Base-by-base conservation (phyloP, 495 filamentous ascomycete genomes). In the Darksidea phi region DNA sequence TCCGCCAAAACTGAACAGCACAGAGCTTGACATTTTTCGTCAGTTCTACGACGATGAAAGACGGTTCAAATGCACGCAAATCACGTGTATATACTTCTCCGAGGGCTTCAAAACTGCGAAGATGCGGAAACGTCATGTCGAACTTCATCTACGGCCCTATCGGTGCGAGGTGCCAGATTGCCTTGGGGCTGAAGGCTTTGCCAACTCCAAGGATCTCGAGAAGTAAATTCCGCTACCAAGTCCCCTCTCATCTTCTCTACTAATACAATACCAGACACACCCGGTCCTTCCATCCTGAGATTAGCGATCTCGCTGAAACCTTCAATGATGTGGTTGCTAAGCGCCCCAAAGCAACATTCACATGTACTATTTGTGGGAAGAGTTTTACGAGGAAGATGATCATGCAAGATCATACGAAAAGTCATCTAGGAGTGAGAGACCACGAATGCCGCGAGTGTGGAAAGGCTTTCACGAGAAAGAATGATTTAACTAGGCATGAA, bases 81-180 rank as follows among this genome's bases (percentile, higher is more conserved):
- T 76, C 3, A 69, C 62, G 26, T 80, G 78, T 62, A 68, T 63
- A 50, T 76, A 71, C 64, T 80, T 80, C 57, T 65, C 77, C 54
- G 71, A 77, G 59, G 78, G 78, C 2, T 78, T 78, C 61, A 60
- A 67, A 0, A 66, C 62, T n/a, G 53, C 55, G 5, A 53, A 68
- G 15, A 57, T 32, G 18, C 67, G 68, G 3, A 68, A 77, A 13
- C 66, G 65, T 7, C 76, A 78, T 61, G 46, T 67, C 11, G 60
- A 70, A 11, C 58, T 68, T n/a, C 76, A 78, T 51, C 68, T 74
- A 6, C 64, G 73, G 15, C 75, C 71, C 3, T 79, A 72, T 57
- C 71, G 63, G 43, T 79, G 76, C 57, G 63, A 67, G 1, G 56
- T 70, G 11, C 25, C 41, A 1, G 54, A 69, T 25, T 79, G 77